Percentiles rank a stretch among this genome's conserved stretches.
These are phyloP conservation scores for Bolboschoenus planiculmis DNA, from an alignment of 176 grass and related monocot genomes.

Conservation along the genomic window DNA sequence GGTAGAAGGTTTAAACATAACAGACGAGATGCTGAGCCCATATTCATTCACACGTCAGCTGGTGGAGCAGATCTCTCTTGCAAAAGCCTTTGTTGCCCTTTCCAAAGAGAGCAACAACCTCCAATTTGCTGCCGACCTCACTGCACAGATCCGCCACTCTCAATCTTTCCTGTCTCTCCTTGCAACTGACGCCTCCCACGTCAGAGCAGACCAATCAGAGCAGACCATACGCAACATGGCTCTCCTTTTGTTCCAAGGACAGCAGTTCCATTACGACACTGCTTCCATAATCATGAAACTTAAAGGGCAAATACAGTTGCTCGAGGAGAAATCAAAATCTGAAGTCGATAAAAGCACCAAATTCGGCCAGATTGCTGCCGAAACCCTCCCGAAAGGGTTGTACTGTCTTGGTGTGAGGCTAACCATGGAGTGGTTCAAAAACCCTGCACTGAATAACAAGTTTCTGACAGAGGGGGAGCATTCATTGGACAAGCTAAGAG, in stretches of 20 bases:
- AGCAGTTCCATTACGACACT: constrained; percentile 68
- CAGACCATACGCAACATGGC: constrained; percentile 72
- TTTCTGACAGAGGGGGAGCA: constrained; percentile 34
- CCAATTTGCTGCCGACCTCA: constrained; percentile 76
- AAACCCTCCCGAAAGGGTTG: constrained; percentile 91
- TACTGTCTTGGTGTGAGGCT: constrained; percentile 83
- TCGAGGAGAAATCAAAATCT: constrained; percentile 78
- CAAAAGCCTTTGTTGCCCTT: constrained; percentile 57
- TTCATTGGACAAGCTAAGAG: constrained; percentile 57
- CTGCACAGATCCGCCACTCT: constrained; percentile 37
- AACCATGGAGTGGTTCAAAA: constrained; percentile 88
- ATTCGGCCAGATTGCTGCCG: constrained; percentile 90
- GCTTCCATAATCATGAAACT: constrained; percentile 68
- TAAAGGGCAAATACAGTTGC: constrained; percentile 76
- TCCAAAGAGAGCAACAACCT: constrained; percentile 74
- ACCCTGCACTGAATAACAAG: constrained; percentile 54
- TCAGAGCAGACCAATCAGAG: constrained; percentile 45
- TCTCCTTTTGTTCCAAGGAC: constrained; percentile 66
- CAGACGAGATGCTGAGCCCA: constrained; percentile 69
- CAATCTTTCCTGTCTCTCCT: constrained; percentile 56
- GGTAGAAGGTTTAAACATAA: constrained; percentile 55
- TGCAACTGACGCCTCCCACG: constrained; percentile 28
- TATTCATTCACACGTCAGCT: constrained; percentile 74
- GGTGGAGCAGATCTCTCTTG: constrained; percentile 82
- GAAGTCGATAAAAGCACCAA: constrained; percentile 85